A percentile compares a stretch with the other conserved stretches of the same genome.
Evolutionary conservation across 75 land plant genomes (phyloP).

Genomic region (Cryptomeria japonica): DNA sequence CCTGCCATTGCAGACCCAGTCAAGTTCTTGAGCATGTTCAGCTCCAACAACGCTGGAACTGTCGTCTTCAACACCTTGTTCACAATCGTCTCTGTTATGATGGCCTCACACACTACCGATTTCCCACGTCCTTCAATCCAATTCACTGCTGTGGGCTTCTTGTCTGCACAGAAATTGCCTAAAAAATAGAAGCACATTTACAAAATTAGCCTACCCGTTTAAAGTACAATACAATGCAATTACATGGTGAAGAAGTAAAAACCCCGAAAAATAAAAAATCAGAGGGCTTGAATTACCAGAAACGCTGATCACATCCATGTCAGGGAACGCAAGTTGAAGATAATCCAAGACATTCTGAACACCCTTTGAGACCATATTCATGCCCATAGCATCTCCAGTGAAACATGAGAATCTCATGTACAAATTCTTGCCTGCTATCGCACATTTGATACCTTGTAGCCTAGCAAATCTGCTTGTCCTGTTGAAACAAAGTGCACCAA

Average conservation of each 20-base stretch:
- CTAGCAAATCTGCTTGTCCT: conserved; percentile 88
- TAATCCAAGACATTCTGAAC: conserved; percentile 81
- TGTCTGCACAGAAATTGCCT: conserved; percentile 63
- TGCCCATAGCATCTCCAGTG: conserved; percentile 95
- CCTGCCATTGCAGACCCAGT: conserved; percentile 86
- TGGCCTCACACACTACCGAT: conserved; percentile 76
- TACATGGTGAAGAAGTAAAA: background rate
- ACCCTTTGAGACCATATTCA: conserved; percentile 94
- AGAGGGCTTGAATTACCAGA: conserved; percentile 41
- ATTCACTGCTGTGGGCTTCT: conserved; percentile 62
- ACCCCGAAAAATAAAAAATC: background rate
- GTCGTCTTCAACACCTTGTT: conserved; percentile 66
- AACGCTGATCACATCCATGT: conserved; percentile 80
- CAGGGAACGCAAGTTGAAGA: conserved; percentile 65
- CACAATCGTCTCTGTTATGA: conserved; percentile 60
- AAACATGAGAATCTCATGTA: conserved; percentile 75
- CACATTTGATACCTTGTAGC: conserved; percentile 62
- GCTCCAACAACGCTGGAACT: conserved; percentile 76
- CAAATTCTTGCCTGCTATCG: conserved; percentile 75
- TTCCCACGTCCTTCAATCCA: conserved; percentile 84
- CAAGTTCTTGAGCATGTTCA: conserved; percentile 84
- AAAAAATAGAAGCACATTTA: background rate
- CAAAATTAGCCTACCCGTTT: background rate
- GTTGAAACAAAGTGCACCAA: background rate
- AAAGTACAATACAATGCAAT: background rate